phyloP scores from a whole-genome alignment of 1,284 basidiomycete genomes.

The Pseudozyma hubeiensis region DNA sequence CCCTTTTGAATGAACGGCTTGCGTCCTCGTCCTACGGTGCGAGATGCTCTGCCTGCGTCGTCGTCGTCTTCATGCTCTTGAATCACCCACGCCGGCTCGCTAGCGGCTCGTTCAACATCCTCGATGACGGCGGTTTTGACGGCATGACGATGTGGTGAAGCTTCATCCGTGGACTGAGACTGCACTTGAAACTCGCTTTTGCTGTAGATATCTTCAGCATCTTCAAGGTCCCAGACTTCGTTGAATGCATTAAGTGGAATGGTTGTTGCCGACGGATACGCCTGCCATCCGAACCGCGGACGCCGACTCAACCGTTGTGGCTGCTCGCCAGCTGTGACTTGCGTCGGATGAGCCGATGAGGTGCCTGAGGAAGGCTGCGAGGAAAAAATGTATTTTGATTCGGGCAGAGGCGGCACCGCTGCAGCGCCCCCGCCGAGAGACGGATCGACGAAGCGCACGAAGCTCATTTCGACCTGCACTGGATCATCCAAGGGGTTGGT shows the following conservation, averaged over 20 bases:
- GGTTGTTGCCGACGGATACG: conserved; percentile 36
- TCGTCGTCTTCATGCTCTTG: conserved; percentile 26
- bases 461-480: conserved; percentile 47
- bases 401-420: conserved; percentile 19
- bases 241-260: conserved; percentile 54
- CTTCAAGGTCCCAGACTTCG: conserved; percentile 61
- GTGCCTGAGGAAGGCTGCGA: background rate
- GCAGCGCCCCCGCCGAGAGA: background rate
- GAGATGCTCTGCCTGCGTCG: conserved; percentile 11
- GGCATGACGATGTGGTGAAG: conserved; percentile 6
- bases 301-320: background rate
- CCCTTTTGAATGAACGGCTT: conserved; percentile 36
- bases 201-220: conserved; percentile 45
- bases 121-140: conserved; percentile 20
- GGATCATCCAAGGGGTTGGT: conserved; percentile 62
- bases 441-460: conserved; percentile 37
- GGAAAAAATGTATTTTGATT: conserved; percentile 35
- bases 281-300: conserved; percentile 26
- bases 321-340: background rate
- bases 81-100: conserved; percentile 21
- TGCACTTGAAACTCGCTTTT: conserved; percentile 5
- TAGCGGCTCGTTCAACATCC: background rate
- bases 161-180: background rate
- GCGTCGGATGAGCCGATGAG: background rate
- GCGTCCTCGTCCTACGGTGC: conserved; percentile 12